Percentiles rank a stretch among this genome's conserved stretches.
These are phyloP conservation scores for Neurospora sp. DNA, from an alignment of 2,329 filamentous ascomycete genomes.

Conservation along the genomic window DNA sequence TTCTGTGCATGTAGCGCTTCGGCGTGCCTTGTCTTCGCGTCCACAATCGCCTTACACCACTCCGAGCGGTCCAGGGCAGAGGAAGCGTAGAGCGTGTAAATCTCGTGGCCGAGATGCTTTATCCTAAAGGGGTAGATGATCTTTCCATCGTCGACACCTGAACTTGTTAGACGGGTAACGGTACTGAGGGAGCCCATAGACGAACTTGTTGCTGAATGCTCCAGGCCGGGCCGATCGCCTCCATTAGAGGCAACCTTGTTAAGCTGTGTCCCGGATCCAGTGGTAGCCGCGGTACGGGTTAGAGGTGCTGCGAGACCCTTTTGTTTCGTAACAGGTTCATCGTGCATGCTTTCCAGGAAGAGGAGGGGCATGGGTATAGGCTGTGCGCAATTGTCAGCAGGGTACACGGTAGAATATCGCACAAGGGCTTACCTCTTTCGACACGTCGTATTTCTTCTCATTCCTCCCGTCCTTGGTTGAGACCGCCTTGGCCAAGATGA, in stretches of 20 bases:
- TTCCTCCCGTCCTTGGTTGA: conserved; percentile 57
- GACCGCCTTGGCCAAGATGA: conserved; percentile 80
- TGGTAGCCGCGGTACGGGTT: conserved; percentile 49
- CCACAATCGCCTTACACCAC: conserved; percentile 89
- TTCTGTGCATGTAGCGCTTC: conserved; percentile 84
- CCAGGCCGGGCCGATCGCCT: conserved; percentile 47
- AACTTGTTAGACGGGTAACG: conserved; percentile 31
- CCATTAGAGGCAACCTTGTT: conserved; percentile 45
- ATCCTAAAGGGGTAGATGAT: conserved; percentile 90
- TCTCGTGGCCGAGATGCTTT: conserved; percentile 89
- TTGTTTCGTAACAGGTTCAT: conserved; percentile 78
- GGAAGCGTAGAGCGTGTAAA: conserved; percentile 82
- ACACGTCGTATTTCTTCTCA: conserved; percentile 89
- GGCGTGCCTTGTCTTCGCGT: conserved; percentile 90
- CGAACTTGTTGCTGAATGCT: conserved; percentile 58
- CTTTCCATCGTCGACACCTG: conserved; percentile 58
- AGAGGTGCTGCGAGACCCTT: conserved; percentile 62
- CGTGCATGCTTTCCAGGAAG: conserved; percentile 83
- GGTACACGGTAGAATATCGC: neutral
- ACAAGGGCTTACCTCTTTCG: conserved; percentile 54
- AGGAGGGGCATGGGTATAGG: conserved; percentile 95
- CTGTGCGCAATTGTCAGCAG: conserved; percentile 23
- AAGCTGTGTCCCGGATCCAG: conserved; percentile 44
- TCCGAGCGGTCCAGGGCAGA: conserved; percentile 66
- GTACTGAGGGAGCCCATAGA: conserved; percentile 46